A percentile compares a stretch with the other conserved stretches of the same genome.
phyloP scores from a whole-genome alignment of 2,329 filamentous ascomycete genomes.

The Anisogramma anomala region DNA sequence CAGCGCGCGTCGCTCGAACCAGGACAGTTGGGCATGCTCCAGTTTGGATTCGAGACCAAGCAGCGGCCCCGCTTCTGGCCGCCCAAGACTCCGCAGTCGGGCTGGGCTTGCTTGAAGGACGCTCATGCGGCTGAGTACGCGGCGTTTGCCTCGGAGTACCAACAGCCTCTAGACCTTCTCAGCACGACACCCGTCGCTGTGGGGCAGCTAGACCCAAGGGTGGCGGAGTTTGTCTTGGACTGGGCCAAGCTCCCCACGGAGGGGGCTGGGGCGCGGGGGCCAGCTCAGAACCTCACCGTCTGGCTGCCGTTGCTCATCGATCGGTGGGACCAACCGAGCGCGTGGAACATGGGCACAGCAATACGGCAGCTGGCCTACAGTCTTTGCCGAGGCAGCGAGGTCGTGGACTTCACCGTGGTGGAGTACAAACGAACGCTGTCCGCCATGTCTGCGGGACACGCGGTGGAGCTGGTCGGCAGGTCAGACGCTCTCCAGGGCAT shows the following conservation, averaged over 20 bases:
- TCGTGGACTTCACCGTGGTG: slow-evolving; percentile 17
- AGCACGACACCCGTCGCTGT: background rate
- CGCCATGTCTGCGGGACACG: slow-evolving; percentile 21
- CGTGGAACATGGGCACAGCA: slow-evolving; percentile 27
- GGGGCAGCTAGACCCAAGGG: slow-evolving; percentile 20
- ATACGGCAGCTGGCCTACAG: slow-evolving; percentile 28
- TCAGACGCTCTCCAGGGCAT: slow-evolving; percentile 17
- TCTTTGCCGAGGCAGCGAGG: slow-evolving; percentile 11
- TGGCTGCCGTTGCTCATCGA: slow-evolving; percentile 32
- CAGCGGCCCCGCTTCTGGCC: slow-evolving; percentile 18
- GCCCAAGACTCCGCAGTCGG: slow-evolving; percentile 18
- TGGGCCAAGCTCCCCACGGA: slow-evolving; percentile 14
- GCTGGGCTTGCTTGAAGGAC: slow-evolving; percentile 11
- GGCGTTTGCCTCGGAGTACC: slow-evolving; percentile 18
- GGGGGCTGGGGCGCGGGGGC: slow-evolving; percentile 14
- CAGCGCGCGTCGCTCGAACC: slow-evolving; percentile 18
- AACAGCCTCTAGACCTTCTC: background rate
- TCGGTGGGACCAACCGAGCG: slow-evolving; percentile 25
- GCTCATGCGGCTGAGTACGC: slow-evolving; percentile 17
- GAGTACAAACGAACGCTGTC: slow-evolving; percentile 29
- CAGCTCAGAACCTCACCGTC: slow-evolving; percentile 18
- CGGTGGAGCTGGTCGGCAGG: slow-evolving; percentile 19
- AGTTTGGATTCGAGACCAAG: slow-evolving; percentile 25
- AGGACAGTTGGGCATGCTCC: slow-evolving; percentile 16
- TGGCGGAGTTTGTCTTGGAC: slow-evolving; percentile 20